Evolutionary conservation across 2,329 filamentous ascomycete genomes (phyloP).

Genomic region (Aspergillus niger): DNA sequence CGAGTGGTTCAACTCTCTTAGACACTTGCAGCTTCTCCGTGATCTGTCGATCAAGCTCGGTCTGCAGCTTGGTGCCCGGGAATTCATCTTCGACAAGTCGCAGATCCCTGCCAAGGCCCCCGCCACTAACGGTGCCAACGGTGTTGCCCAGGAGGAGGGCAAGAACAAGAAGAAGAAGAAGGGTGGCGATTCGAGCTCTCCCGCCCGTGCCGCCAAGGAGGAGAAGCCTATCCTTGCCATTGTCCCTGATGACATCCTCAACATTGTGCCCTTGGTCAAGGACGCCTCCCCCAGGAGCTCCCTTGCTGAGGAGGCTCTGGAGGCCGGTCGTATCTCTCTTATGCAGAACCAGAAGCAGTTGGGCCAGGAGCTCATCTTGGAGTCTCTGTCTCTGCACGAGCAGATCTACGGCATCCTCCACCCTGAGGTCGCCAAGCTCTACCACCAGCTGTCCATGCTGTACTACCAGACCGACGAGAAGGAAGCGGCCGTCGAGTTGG

Average conservation of each 20-base stretch:
- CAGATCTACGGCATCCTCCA: slow-evolving; percentile 98
- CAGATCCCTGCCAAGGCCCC: slow-evolving; percentile 39
- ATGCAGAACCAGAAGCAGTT: slow-evolving; percentile 93
- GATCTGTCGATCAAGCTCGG: slow-evolving; percentile 88
- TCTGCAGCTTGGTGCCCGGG: slow-evolving; percentile 79
- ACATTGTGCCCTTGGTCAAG: slow-evolving; percentile 92
- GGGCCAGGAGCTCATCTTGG: slow-evolving; percentile 91
- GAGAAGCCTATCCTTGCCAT: slow-evolving; percentile 64
- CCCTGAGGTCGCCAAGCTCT: slow-evolving; percentile 91
- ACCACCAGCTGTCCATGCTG: slow-evolving; percentile 91
- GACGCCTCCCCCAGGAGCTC: slow-evolving; percentile 88
- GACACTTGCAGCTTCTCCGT: slow-evolving; percentile 80
- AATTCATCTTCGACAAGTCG: slow-evolving; percentile 67
- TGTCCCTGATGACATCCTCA: slow-evolving; percentile 79
- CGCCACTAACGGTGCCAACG: slow-evolving; percentile 41
- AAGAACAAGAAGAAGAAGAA: slow-evolving; percentile 65
- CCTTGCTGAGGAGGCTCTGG: slow-evolving; percentile 90
- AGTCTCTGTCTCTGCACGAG: slow-evolving; percentile 93
- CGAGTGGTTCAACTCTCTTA: slow-evolving; percentile 68
- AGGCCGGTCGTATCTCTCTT: slow-evolving; percentile 94
- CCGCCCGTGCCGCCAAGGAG: slow-evolving; percentile 46
- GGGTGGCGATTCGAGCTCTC: slow-evolving; percentile 52
- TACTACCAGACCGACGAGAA: slow-evolving; percentile 99
- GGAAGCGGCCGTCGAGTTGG: slow-evolving; percentile 89
- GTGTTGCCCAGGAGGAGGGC: slow-evolving; percentile 39